These are phyloP conservation scores for Lyophyllum semitale DNA, from an alignment of 768 basidiomycete genomes.

Conservation along the genomic window DNA sequence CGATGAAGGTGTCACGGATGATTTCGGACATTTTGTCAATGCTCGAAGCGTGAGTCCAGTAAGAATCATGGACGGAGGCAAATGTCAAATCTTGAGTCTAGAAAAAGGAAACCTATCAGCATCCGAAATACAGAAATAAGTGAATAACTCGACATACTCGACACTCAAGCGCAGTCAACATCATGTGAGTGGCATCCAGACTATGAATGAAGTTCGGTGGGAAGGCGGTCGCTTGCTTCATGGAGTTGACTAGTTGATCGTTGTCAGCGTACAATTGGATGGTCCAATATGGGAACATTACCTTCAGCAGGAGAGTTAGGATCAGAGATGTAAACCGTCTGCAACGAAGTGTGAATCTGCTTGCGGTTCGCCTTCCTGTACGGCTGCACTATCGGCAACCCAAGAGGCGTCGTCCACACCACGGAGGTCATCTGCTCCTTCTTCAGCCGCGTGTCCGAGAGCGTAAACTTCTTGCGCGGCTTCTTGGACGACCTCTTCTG, in stretches of 20 bases:
- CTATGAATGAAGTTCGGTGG: conserved; percentile 99
- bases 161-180: conserved; percentile 92
- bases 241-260: conserved; percentile 58
- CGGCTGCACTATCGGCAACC: conserved; percentile 93
- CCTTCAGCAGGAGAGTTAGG: conserved; percentile 75
- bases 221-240: conserved; percentile 95
- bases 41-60: conserved; percentile 93
- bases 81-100: conserved; percentile 80
- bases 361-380: conserved; percentile 83
- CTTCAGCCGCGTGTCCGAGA: conserved; percentile 45
- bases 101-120: neutral
- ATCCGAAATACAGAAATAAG: neutral
- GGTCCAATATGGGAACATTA: conserved; percentile 24
- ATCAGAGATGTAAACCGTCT: conserved; percentile 89
- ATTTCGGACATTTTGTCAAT: conserved; percentile 88
- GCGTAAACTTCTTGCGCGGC: conserved; percentile 14
- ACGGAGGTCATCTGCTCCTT: conserved; percentile 96
- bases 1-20: conserved; percentile 93
- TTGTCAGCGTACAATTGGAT: neutral
- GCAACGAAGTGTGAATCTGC: conserved; percentile 82
- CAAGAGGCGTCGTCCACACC: conserved; percentile 96
- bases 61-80: conserved; percentile 97
- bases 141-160: conserved; percentile 46
- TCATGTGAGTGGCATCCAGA: conserved; percentile 98
- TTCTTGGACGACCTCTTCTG: conserved; percentile 2